Base-by-base conservation (phyloP, 805 yeast genomes). In the Yarrowia bubula region DNA sequence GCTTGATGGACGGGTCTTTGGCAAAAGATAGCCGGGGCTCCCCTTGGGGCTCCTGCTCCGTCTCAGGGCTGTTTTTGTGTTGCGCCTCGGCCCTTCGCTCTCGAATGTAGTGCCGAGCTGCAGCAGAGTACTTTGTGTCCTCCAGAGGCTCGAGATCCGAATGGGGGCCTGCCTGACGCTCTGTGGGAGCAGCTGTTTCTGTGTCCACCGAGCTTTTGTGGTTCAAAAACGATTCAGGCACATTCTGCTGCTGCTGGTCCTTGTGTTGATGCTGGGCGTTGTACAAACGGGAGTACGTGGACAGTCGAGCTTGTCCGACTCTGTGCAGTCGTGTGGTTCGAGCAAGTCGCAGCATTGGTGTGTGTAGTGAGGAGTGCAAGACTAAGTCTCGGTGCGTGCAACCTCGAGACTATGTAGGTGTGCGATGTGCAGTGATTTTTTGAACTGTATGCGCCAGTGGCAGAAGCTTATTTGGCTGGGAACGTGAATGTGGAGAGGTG, bases 1-100 rank as follows among this genome's bases (percentile, higher is more conserved):
- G 57, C 42, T 58, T 65, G 46, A 58, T 46, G 46, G 58, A 47
- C 14, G 65, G 57, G 33, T 61, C 65, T 7, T 38, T 38, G 42
- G 31, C 51, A n/a, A 58, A 58, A 13, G 28, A 18, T 10, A 58
- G 51, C 8, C 64, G 51, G 1, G 43, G 17, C 38, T 41, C 47
- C 14, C 18, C 9, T 4, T 11, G 33, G 1, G 41, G 4, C 11
- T 17, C 33, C 13, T 11, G 13, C 13, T 15, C 31, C 10, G 4
- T 11, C 15, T 33, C 22, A 7, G 51, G 43, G 14, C n/a, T 31
- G 41, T 22, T 15, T 7, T 33, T 42, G 14, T 43, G 35, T 4
- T 33, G 39, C 15, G 33, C 64, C 35, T 58, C 64, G 1, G 51
- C 51, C 8, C 64, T n/a, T n/a, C 22, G 31, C 14, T 58, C 64